A percentile compares a stretch with the other conserved stretches of the same genome.
Conservation (phyloP, 495 filamentous ascomycete species). For the Chaetomidium leptoderma region DNA sequence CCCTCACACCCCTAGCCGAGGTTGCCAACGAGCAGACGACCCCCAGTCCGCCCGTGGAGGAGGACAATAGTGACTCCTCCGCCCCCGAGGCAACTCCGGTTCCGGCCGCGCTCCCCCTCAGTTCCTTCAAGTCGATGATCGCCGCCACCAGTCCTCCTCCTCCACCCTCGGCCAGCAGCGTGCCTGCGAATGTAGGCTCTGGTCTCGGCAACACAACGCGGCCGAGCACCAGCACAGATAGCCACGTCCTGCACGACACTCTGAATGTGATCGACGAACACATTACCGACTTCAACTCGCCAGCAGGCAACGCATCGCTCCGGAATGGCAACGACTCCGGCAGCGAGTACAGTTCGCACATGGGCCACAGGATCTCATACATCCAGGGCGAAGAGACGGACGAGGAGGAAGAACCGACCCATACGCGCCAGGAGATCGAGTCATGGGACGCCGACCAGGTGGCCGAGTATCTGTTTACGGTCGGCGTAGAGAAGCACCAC, state of each 20-base stretch:
- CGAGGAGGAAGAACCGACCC: constrained; percentile 55
- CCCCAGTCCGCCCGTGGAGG: constrained; percentile 35
- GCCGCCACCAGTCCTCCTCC: constrained; percentile 15
- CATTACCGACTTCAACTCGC: constrained; percentile 85
- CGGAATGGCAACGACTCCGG: constrained; percentile 72
- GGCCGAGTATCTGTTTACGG: constrained; percentile 74
- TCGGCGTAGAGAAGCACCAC: constrained; percentile 75
- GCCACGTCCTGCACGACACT: constrained; percentile 93
- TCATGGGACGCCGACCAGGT: constrained; percentile 75
- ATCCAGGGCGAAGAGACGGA: constrained; percentile 86
- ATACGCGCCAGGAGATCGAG: constrained; percentile 62
- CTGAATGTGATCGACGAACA: constrained; percentile 97
- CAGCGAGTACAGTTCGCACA: constrained; percentile 81
- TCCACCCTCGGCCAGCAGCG: constrained; percentile 21
- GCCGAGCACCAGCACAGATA: constrained; percentile 47
- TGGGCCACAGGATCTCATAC: constrained; percentile 76
- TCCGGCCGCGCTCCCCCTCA: constrained; percentile 39
- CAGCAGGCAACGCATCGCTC: constrained; percentile 47
- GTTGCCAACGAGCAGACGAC: constrained; percentile 25
- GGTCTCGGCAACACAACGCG: constrained; percentile 26
- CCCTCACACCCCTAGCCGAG: constrained; percentile 34
- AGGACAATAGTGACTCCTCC: constrained; percentile 40
- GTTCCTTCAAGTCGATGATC: constrained; percentile 33
- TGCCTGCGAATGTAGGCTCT: constrained; percentile 19
- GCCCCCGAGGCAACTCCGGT: constrained; percentile 32